Evolutionary conservation across 106 monocot genomes (phyloP), one percentile per base, ranked within the genome.

Genomic region (Dendrobium catenatum): DNA sequence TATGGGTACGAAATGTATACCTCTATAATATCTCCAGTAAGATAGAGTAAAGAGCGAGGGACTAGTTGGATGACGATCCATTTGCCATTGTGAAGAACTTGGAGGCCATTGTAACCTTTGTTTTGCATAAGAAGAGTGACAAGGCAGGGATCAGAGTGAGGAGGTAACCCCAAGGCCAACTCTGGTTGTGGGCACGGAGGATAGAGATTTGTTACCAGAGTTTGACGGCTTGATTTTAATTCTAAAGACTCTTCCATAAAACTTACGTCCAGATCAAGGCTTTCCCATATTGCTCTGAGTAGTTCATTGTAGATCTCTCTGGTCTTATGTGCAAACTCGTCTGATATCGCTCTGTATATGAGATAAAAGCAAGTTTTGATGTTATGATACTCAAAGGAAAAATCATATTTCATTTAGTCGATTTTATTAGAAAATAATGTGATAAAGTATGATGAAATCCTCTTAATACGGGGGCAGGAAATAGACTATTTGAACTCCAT

Each of bases 71-170:
- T 82, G 6, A 66, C 55, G 29, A 94, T 81, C 94, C 94, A 94
- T 24, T 76, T 85, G 22, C 79, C 88, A 0, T 82, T 43, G 73
- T 89, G 91, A 74, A 73, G 83, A 29, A 94, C 79, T 48, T 95
- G 87, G 54, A 95, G 89, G 70, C 70, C 70, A 40, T 92, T 90
- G 54, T 77, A 46, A 59, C 88, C 48, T 19, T 44, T 42, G 31
- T 90, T 86, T 76, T 95, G 92, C 44, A 81, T 59, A 55, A 95
- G 85, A 10, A 95, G 15, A 6, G 88, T 92, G 68, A 94, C 76
- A 56, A 88, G 80, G 81, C 88, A 88, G 42, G 90, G 88, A 79
- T 94, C 94, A 8, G 91, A 86, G 59, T 95, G 92, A 13, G 92
- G 78, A 0, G 90, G 85, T 1, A 94, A 46, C 1, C 94, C 91